Base-by-base conservation (phyloP, 2,329 filamentous ascomycete species). In the Cordyceps pruinosa region DNA sequence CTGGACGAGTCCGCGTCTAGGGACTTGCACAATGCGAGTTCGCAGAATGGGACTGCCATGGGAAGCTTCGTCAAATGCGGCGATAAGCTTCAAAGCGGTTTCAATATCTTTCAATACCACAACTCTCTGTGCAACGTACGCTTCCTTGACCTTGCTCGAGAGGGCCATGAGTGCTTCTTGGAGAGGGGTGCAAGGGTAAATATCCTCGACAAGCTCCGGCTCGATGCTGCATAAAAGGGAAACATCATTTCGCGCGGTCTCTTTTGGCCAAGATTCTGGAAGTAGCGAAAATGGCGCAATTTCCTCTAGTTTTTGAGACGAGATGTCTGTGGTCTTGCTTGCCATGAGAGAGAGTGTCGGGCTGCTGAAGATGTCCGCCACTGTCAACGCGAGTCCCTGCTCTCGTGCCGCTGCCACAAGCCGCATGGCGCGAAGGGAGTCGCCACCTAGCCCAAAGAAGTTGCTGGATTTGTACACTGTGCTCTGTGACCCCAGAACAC, bases 101-200 rank as follows among this genome's bases (percentile, higher is more conserved):
- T 66, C 66, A 1, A 64, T 56, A 45, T 72, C 67, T 5, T 66
- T 62, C 4, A 81, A 66, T 42, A 73, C 66, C 23, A 78, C 70
- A 1, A 80, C 75, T 39, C 76, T 70, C 60, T 78, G 77, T 2
- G 77, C 77, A 3, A 83, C 73, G 41, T 83, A 84, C 0, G 77
- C 75, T 42, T 78, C 79, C 34, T 72, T 71, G 25, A 76, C 70
- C 63, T 78, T 79, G 58, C 74, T 72, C 2, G 79, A 78, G 6
- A 83, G 65, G 0, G 79, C 77, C 70, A 83, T 76, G 2, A 83
- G 71, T 2, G 75, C 78, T 63, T 81, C 79, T 59, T 84, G 80
- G 1, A 81, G 68, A 0, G 79, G 75, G 0, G 78, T 79, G 66
- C 78, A 81, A 1, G 80, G 79, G 55, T 81, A 83, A 0, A 80